Conservation (phyloP, 2,329 filamentous ascomycete genomes). For the Orbilia oligospora region DNA sequence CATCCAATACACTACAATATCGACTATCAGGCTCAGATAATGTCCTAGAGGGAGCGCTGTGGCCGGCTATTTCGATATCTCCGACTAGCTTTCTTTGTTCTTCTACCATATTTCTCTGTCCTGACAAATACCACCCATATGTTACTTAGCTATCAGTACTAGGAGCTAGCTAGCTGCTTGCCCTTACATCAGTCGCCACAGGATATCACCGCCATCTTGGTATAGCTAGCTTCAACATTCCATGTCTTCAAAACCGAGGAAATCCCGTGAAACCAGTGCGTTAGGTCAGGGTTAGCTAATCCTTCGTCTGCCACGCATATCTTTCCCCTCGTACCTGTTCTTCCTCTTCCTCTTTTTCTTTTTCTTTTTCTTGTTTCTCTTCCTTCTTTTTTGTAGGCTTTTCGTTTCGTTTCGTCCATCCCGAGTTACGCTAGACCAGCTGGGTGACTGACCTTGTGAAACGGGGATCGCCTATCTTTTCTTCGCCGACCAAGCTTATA, state of each 20-base stretch:
- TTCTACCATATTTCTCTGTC: background rate
- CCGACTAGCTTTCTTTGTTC: background rate
- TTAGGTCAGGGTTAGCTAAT: slow-evolving; percentile 55
- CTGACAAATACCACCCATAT: background rate
- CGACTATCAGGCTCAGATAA: too few relatives aligned
- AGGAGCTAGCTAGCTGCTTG: background rate
- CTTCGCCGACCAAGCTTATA: background rate
- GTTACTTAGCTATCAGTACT: too few relatives aligned
- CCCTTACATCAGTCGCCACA: slow-evolving; percentile 10
- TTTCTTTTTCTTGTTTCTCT: background rate
- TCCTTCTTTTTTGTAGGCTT: slow-evolving; percentile 21
- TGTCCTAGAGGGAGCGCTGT: too few relatives aligned
- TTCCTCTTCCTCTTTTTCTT: background rate
- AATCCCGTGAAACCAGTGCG: slow-evolving; percentile 49
- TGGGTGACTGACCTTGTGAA: slow-evolving; percentile 18
- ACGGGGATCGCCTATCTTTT: background rate
- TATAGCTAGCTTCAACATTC: slow-evolving; percentile 28
- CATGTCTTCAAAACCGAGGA: slow-evolving; percentile 49
- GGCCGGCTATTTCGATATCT: background rate
- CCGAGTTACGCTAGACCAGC: background rate
- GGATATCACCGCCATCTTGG: background rate
- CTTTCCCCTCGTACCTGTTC: background rate
- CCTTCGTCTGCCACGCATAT: background rate
- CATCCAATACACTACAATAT: background rate
- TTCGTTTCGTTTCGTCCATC: background rate